Conservation (phyloP, 2,329 filamentous ascomycete genomes). For the Alternaria novae-zelandiae region DNA sequence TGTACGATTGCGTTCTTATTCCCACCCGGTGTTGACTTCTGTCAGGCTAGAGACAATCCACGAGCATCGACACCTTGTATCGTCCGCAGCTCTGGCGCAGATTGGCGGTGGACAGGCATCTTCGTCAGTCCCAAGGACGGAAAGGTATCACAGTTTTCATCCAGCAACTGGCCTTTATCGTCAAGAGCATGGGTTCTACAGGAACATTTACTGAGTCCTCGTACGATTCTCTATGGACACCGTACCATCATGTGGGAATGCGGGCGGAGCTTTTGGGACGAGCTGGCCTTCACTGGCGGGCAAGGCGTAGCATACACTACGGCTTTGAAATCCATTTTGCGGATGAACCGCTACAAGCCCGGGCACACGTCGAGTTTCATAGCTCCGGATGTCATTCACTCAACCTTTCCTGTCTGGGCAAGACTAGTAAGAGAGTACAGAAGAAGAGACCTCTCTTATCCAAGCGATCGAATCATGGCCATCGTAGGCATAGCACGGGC, state of each 20-base stretch:
- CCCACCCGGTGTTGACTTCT: background rate
- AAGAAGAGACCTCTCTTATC: background rate
- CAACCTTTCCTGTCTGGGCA: background rate
- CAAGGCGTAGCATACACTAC: too few species aligned
- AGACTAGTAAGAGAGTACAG: background rate
- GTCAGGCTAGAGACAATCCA: background rate
- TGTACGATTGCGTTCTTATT: slow-evolving; percentile 16
- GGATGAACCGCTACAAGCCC: too few species aligned
- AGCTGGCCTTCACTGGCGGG: too few species aligned
- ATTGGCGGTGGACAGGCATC: too few species aligned
- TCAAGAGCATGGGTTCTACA: slow-evolving; percentile 14
- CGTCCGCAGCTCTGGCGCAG: too few species aligned
- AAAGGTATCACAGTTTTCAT: too few species aligned
- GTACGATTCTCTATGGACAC: slow-evolving; percentile 17
- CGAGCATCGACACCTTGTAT: slow-evolving; percentile 10
- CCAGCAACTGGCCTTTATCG: slow-evolving; percentile 11
- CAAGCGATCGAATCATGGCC: background rate
- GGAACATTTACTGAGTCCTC: slow-evolving; percentile 21
- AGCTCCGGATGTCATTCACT: too few species aligned
- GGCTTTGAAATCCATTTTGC: too few species aligned
- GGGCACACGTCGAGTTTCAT: too few species aligned
- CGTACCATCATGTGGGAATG: slow-evolving; percentile 21
- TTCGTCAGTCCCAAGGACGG: too few species aligned
- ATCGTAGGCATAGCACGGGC: background rate
- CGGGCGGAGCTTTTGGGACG: too few species aligned